Conservation (phyloP, 2,329 filamentous ascomycete species). For the Epicoccum sorghinum region DNA sequence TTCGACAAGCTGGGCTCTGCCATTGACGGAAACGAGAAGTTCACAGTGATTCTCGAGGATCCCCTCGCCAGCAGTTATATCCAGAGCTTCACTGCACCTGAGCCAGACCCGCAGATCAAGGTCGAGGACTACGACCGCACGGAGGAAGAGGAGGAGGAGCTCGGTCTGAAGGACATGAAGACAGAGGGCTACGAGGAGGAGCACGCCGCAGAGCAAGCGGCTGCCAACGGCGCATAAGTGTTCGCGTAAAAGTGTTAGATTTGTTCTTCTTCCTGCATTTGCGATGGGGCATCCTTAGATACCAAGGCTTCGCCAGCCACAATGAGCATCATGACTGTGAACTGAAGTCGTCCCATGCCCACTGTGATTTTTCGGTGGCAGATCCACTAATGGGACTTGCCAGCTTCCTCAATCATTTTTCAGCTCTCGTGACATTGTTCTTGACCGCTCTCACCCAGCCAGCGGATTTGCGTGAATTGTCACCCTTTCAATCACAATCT, state of each 20-base stretch:
- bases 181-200: constrained; percentile 78
- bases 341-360: background rate
- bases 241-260: constrained; percentile 19
- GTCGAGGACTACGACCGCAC: constrained; percentile 85
- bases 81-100: constrained; percentile 79
- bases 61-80: constrained; percentile 93
- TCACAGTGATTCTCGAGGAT: constrained; percentile 83
- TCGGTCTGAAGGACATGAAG: constrained; percentile 92
- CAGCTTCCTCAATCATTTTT: background rate
- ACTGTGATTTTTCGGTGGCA: background rate
- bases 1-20: constrained; percentile 78
- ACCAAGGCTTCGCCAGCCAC: constrained; percentile 45
- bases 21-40: constrained; percentile 79
- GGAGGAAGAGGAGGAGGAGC: constrained; percentile 89
- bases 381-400: background rate
- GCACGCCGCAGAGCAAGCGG: constrained; percentile 33
- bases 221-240: background rate
- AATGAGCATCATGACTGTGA: constrained; percentile 18
- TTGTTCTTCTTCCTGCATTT: constrained; percentile 27
- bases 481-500: constrained; percentile 69
- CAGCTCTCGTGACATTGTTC: too few species aligned
- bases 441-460: constrained; percentile 57
- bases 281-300: constrained; percentile 39
- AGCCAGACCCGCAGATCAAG: constrained; percentile 83
- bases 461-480: constrained; percentile 82